Evolutionary conservation across 768 basidiomycete genomes (phyloP).

Genomic region (Sutorius australiensis): DNA sequence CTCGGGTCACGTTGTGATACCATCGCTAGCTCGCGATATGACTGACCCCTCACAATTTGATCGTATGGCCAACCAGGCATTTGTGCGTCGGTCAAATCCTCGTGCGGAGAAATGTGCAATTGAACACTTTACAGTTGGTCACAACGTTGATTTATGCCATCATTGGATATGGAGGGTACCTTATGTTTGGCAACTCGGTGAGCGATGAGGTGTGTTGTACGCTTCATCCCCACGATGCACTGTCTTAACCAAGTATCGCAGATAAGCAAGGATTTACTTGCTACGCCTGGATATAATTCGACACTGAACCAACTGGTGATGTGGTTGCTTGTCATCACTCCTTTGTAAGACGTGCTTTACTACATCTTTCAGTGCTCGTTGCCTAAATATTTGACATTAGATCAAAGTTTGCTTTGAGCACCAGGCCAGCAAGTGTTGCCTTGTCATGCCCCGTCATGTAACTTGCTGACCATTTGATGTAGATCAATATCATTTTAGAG

Average conservation of each 20-base stretch:
- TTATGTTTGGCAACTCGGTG: conserved; percentile 84
- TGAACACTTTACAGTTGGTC: conserved; percentile 40
- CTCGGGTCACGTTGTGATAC: conserved; percentile 89
- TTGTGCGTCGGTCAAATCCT: conserved; percentile 47
- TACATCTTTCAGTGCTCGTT: neutral
- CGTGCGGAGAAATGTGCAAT: neutral
- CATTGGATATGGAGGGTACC: conserved; percentile 78
- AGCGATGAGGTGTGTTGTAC: conserved; percentile 65
- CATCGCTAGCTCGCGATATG: conserved; percentile 90
- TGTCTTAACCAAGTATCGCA: conserved; percentile 26
- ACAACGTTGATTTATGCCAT: conserved; percentile 61
- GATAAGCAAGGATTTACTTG: conserved; percentile 81
- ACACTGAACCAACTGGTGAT: conserved; percentile 68
- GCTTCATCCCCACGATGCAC: neutral
- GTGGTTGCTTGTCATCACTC: conserved; percentile 83
- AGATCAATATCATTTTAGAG: conserved; percentile 84
- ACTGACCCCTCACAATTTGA: conserved; percentile 74
- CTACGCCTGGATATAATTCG: conserved; percentile 67
- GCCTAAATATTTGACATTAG: conserved; percentile 35
- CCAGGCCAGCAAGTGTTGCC: conserved; percentile 59
- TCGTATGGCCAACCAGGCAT: conserved; percentile 81
- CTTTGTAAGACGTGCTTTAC: conserved; percentile 47
- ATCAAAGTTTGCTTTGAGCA: conserved; percentile 84
- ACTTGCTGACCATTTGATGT: neutral
- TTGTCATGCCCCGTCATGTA: neutral